Evolutionary conservation across 768 basidiomycete species (phyloP).

Genomic region (Roridomyces roridus): DNA sequence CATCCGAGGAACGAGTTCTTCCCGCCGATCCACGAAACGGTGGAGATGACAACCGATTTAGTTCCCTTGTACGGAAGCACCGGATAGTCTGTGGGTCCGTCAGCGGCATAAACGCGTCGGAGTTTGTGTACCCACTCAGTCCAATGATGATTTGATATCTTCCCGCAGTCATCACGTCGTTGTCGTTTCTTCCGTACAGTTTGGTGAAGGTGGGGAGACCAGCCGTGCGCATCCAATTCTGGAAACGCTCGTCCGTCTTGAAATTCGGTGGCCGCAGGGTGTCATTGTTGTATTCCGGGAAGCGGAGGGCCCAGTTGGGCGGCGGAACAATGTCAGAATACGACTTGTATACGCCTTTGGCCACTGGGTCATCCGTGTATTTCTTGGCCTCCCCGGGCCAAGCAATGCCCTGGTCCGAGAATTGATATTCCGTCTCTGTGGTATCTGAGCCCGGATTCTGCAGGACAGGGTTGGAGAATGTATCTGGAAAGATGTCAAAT

Average conservation of each 20-base stretch:
- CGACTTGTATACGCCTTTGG: slow-evolving; percentile 54
- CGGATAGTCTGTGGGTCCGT: slow-evolving; percentile 78
- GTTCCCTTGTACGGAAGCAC: slow-evolving; percentile 91
- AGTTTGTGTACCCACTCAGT: slow-evolving; percentile 68
- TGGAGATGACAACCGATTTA: slow-evolving; percentile 96
- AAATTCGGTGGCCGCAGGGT: slow-evolving; percentile 76
- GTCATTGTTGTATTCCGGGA: slow-evolving; percentile 77
- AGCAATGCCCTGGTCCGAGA: slow-evolving; percentile 84
- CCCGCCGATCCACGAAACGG: slow-evolving; percentile 98
- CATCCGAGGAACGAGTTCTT: slow-evolving; percentile 99
- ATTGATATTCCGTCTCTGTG: slow-evolving; percentile 62
- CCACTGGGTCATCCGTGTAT: slow-evolving; percentile 67
- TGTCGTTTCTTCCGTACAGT: slow-evolving; percentile 91
- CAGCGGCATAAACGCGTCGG: slow-evolving; percentile 14
- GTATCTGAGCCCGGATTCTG: slow-evolving; percentile 57
- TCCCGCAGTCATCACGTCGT: slow-evolving; percentile 71
- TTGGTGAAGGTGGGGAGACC: slow-evolving; percentile 97
- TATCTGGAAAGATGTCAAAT: slow-evolving; percentile 57
- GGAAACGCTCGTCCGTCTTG: slow-evolving; percentile 86
- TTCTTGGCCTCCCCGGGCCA: slow-evolving; percentile 96
- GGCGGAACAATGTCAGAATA: slow-evolving; percentile 83
- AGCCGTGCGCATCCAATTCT: slow-evolving; percentile 99
- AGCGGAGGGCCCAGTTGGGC: slow-evolving; percentile 86
- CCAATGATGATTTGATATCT: slow-evolving; percentile 77
- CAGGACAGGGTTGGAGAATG: slow-evolving; percentile 69